Evolutionary conservation across 306 rosid genomes (phyloP), one percentile per base, ranked within the genome.

Genomic region (Cyamopsis tetragonoloba): DNA sequence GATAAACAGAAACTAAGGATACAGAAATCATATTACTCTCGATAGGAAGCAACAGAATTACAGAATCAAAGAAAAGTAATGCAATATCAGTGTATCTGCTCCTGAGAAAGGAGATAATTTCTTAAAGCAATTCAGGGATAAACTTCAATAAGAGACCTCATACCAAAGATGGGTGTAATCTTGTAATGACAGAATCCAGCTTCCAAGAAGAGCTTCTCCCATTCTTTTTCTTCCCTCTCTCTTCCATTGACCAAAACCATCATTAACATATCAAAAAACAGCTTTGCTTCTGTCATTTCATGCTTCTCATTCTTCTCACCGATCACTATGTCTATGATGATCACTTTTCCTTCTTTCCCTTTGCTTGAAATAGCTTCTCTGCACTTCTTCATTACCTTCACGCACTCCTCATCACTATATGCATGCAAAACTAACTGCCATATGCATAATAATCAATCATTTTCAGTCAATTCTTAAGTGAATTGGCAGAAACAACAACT

Each of bases 131-230:
- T 28, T 68, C 58, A 87, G 48, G 87, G 88, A 66, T 47, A 84
- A 53, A 87, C 85, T 66, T 84, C 93, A 62, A 84, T 73, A 1
- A 87, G 77, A 3, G 87, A 87, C 62, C 83, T 82, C 11, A 73
- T 14, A 14, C 86, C 84, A 42, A 82, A 50, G 2, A 68, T 50
- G 2, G 79, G 75, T 2, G 74, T 75, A 11, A 84, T 66, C 67
- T 80, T 78, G 76, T 77, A 77, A 70, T 23, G 50, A 59, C 74
- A 69, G 54, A 84, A 84, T 35, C 88, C 93, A 28, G 89, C 80
- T 66, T 78, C 78, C 61, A 72, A 34, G 66, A 82, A 72, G 24
- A 87, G 77, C 31, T 73, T 82, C 53, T 78, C 77, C 89, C 86
- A 82, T 18, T 87, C 87, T 19, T 80, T 73, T 48, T 81, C 83